phyloP scores from a whole-genome alignment of 495 filamentous ascomycete genomes.

The Cryomyces minteri region DNA sequence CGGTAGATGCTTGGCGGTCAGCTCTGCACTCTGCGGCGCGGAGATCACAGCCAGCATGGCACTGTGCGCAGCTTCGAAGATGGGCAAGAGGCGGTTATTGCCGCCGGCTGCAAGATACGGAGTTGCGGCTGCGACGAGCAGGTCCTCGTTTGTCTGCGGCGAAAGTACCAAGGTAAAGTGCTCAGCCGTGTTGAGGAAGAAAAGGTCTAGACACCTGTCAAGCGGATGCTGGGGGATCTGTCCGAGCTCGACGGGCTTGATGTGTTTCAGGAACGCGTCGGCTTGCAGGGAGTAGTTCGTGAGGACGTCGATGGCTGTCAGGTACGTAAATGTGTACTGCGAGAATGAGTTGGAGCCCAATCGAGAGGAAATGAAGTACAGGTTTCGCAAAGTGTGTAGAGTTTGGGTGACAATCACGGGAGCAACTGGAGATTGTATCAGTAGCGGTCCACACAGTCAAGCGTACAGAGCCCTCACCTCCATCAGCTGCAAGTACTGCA shows the following conservation, averaged over 20 bases:
- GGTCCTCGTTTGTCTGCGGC: conserved; percentile 42
- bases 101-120: conserved; percentile 56
- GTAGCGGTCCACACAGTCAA: background rate
- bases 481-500: conserved; percentile 28
- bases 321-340: conserved; percentile 68
- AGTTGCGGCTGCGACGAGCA: conserved; percentile 54
- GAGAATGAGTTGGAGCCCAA: conserved; percentile 55
- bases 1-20: conserved; percentile 57
- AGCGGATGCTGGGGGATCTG: conserved; percentile 57
- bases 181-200: conserved; percentile 79
- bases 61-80: conserved; percentile 87
- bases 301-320: conserved; percentile 79
- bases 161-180: conserved; percentile 61
- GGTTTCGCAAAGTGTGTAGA: conserved; percentile 59
- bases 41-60: conserved; percentile 69
- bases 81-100: conserved; percentile 37
- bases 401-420: conserved; percentile 58
- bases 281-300: conserved; percentile 51
- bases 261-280: conserved; percentile 48
- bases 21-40: conserved; percentile 50
- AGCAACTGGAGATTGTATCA: conserved; percentile 25
- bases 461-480: conserved; percentile 24
- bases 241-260: conserved; percentile 36
- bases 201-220: conserved; percentile 66
- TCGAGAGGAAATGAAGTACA: conserved; percentile 77